Percentiles rank a stretch among this genome's conserved stretches.
These are phyloP conservation scores for Boletus eberwhitei DNA, from an alignment of 768 basidiomycete species.

Conservation along the genomic window DNA sequence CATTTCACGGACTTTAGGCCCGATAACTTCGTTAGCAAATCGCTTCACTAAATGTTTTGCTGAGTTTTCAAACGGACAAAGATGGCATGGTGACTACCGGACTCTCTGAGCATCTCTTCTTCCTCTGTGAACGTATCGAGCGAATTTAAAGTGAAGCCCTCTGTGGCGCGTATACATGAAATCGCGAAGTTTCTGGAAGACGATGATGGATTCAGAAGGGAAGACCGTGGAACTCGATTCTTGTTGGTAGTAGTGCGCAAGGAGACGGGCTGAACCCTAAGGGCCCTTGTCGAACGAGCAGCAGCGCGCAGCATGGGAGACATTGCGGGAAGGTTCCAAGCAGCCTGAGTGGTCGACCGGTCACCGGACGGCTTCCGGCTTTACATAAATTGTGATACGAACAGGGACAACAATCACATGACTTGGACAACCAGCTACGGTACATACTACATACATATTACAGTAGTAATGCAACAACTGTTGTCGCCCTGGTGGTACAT, in stretches of 20 bases:
- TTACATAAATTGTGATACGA: too few relatives aligned
- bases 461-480: too few relatives aligned
- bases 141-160: slow-evolving; percentile 45
- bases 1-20: slow-evolving; percentile 93
- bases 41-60: slow-evolving; percentile 61
- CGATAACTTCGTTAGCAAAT: slow-evolving; percentile 87
- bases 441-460: too few relatives aligned
- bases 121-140: slow-evolving; percentile 89
- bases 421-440: background rate
- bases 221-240: background rate
- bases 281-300: slow-evolving; percentile 12
- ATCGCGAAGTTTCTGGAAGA: slow-evolving; percentile 22
- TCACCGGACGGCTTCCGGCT: too few relatives aligned
- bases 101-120: slow-evolving; percentile 89
- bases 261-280: background rate
- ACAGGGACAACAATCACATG: slow-evolving; percentile 22
- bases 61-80: background rate
- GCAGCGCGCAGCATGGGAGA: slow-evolving; percentile 26
- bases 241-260: slow-evolving; percentile 2
- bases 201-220: background rate
- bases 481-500: too few relatives aligned
- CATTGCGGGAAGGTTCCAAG: background rate
- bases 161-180: slow-evolving; percentile 27
- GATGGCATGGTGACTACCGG: slow-evolving; percentile 50
- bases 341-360: too few relatives aligned